Percentiles rank a stretch among this genome's conserved stretches.
Evolutionary conservation across 805 yeast genomes (phyloP).

Genomic region (Saturnispora mendoncae): DNA sequence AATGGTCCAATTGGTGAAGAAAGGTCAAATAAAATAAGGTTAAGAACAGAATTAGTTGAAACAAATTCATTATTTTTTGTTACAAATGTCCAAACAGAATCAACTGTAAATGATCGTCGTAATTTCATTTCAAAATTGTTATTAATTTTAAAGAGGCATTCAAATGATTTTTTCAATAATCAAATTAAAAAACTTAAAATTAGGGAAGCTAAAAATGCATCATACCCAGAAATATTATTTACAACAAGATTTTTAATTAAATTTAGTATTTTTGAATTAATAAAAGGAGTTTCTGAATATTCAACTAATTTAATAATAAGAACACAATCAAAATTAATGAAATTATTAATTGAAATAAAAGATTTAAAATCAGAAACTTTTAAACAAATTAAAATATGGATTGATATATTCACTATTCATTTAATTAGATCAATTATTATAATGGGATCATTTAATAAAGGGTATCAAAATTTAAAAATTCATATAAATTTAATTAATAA

Average conservation of each 20-base stretch:
- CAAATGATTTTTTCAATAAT: slow-evolving; percentile 36
- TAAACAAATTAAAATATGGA: slow-evolving; percentile 35
- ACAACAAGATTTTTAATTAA: slow-evolving; percentile 44
- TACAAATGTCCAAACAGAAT: slow-evolving; percentile 4
- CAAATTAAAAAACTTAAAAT: slow-evolving; percentile 34
- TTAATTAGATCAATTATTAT: slow-evolving; percentile 54
- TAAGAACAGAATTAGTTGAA: slow-evolving; percentile 2
- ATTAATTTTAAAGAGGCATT: slow-evolving; percentile 32
- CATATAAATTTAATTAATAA: slow-evolving; percentile 49
- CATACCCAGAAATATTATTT: slow-evolving; percentile 29
- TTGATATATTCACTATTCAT: slow-evolving; percentile 57
- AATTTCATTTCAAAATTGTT: slow-evolving; percentile 31
- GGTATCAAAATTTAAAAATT: slow-evolving; percentile 53
- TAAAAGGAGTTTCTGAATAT: slow-evolving; percentile 36
- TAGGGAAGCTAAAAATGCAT: slow-evolving; percentile 26
- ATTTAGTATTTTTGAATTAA: slow-evolving; percentile 41
- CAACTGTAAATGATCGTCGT: slow-evolving; percentile 8
- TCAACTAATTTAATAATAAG: slow-evolving; percentile 44
- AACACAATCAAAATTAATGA: slow-evolving; percentile 43
- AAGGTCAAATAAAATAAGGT: slow-evolving; percentile 1
- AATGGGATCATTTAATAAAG: slow-evolving; percentile 46
- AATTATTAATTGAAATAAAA: slow-evolving; percentile 25
- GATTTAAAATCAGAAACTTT: slow-evolving; percentile 16
- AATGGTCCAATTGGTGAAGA: slow-evolving; percentile 5
- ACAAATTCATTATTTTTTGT: slow-evolving; percentile 8